These are phyloP conservation scores for Marsdenia floribunda DNA, from an alignment of 257 asterid species.

Conservation along the genomic window DNA sequence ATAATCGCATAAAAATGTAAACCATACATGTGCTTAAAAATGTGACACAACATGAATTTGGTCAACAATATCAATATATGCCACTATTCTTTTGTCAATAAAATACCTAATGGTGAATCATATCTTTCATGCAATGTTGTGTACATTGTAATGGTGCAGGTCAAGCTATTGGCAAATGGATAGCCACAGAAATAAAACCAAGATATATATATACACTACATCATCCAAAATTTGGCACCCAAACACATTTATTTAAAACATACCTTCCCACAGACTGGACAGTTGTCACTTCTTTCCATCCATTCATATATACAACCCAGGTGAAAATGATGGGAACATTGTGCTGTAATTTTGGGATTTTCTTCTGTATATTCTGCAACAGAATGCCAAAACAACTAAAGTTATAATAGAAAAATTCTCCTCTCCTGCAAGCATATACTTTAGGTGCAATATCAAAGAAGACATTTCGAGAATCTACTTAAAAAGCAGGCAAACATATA, in stretches of 20 bases:
- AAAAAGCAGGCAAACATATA: not conserved
- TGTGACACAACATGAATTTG: not conserved
- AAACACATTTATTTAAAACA: not conserved
- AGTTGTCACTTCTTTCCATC: slow-evolving; percentile 24
- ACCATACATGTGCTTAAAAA: not conserved
- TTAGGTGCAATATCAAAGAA: not conserved
- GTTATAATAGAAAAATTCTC: not conserved
- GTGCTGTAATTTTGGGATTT: slow-evolving; percentile 16
- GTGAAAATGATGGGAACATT: slow-evolving; percentile 23
- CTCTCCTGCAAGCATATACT: not conserved
- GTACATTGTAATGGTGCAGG: not conserved
- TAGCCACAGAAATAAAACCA: not conserved
- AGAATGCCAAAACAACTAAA: not conserved
- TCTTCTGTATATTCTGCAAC: slow-evolving; percentile 20
- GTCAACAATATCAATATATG: not conserved
- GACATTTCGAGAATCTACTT: not conserved
- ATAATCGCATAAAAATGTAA: not conserved
- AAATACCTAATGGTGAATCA: not conserved
- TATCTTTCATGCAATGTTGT: not conserved
- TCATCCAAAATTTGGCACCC: not conserved
- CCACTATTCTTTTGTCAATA: not conserved
- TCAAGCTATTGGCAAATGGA: not conserved
- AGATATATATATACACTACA: too few species aligned
- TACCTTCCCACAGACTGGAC: slow-evolving; percentile 28
- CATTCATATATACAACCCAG: slow-evolving; percentile 24